Evolutionary conservation across 768 basidiomycete genomes (phyloP), one percentile per base, ranked within the genome.

Genomic region (Favolaschia claudopus): DNA sequence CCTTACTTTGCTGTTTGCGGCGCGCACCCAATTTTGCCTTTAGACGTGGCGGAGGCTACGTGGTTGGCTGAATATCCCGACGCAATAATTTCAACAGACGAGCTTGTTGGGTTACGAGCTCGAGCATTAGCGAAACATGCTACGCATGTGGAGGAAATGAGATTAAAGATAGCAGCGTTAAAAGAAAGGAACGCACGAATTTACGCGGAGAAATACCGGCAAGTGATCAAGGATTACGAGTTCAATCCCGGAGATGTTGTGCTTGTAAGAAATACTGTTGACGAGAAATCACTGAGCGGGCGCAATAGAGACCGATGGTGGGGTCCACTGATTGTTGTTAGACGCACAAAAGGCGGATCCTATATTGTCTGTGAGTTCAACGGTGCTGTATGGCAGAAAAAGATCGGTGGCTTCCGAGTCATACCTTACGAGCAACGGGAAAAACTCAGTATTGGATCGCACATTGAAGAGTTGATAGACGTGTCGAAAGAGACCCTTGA

Each of bases 21-120:
- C 1, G 50, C 66, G 4, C 53, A 70, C 14, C 70, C 69, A 8
- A 31, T 69, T 0, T 49, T 67, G 3, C 70, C 67, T 0, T 43
- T 69, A 24, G 71, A 75, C 20, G 29, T 74, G 1, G 59, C 60
- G 12, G 70, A 74, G 42, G 66, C 70, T 0, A 73, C 70, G 5
- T 76, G 71, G 43, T 40, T 75, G 29, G 49, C 66, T 0, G 60
- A 69, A 4, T 66, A 58, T 2, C 54, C 66, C 19, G 40, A 63
- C 6, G 20, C 17, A 0, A 10, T 40, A 0, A 39, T 73, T 7
- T 46, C 61, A 0, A 57, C 63, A 1, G 27, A 27, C 1, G 68
- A 73, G 0, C 55, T 74, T 0, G 37, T 75, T 8, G 69, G 58
- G 20, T 51, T 60, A 9, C 44, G 58, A 10, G 58, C 67, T 1